Percentiles rank a stretch among this genome's conserved stretches.
These are phyloP conservation scores for Diplotaxis tenuifolia DNA, from an alignment of 345 rosid genomes.

Conservation along the genomic window DNA sequence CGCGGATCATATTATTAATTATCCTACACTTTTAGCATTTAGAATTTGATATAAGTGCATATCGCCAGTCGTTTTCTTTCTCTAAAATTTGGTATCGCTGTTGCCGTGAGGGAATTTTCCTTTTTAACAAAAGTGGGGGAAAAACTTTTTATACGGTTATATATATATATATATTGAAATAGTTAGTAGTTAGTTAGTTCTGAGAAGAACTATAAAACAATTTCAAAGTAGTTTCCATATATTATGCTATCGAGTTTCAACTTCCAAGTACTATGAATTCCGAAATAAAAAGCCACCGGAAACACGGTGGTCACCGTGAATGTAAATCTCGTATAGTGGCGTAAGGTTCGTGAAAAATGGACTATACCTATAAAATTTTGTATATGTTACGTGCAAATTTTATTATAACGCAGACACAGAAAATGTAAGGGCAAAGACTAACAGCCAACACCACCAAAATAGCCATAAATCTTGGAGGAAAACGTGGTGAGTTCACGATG, in stretches of 20 bases:
- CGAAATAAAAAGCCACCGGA: background rate
- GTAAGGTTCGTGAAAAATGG: background rate
- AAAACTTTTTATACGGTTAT: too few relatives aligned
- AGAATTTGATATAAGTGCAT: background rate
- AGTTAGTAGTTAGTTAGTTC: too few relatives aligned
- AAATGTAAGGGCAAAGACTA: background rate
- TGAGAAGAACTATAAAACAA: background rate
- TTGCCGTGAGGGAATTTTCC: too few relatives aligned
- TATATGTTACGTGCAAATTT: background rate
- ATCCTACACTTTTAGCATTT: background rate
- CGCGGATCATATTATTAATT: background rate
- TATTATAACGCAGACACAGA: background rate
- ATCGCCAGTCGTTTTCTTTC: too few relatives aligned
- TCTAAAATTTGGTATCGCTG: too few relatives aligned
- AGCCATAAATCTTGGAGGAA: conserved; percentile 30
- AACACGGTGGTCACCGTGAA: background rate
- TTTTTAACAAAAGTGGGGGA: too few relatives aligned
- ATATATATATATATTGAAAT: too few relatives aligned
- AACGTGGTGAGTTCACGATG: conserved; percentile 23
- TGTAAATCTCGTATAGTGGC: background rate
- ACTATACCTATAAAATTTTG: background rate
- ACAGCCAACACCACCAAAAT: conserved; percentile 2
- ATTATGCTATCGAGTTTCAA: background rate
- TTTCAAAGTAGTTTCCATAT: background rate
- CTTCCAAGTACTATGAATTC: background rate